phyloP scores from a whole-genome alignment of 305 asterid genomes.

The Ajuga reptans region DNA sequence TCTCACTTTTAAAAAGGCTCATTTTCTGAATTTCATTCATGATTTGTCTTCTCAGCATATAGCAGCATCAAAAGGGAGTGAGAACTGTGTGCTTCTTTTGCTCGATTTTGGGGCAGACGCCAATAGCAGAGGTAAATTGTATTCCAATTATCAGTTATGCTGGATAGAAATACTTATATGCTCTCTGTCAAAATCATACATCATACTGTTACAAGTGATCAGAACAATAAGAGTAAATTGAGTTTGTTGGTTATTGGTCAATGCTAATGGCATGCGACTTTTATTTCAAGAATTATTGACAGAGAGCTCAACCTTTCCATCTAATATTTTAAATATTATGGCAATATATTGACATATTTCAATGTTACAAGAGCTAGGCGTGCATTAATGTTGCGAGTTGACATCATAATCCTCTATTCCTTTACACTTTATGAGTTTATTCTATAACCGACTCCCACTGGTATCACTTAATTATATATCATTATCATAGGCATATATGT shows the following conservation, averaged over 20 bases:
- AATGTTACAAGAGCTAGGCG: not conserved
- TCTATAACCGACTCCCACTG: conserved; percentile 8
- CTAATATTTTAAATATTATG: not conserved
- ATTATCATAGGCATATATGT: not conserved
- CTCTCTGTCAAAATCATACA: not conserved
- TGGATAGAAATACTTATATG: not conserved
- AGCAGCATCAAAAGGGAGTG: conserved; percentile 72
- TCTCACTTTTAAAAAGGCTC: not conserved
- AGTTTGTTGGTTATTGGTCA: not conserved
- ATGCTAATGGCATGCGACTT: not conserved
- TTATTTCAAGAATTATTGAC: not conserved
- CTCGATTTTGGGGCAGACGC: conserved; percentile 74
- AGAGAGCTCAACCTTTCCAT: too few relatives aligned
- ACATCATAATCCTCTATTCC: conserved; percentile 12
- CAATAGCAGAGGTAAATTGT: conserved; percentile 55
- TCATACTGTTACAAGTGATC: not conserved
- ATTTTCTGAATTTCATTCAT: not conserved
- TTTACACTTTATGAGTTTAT: not conserved
- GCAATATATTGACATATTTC: not conserved
- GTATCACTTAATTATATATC: not conserved
- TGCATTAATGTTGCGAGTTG: conserved; percentile 5
- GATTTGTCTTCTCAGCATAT: conserved; percentile 52
- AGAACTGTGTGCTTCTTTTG: conserved; percentile 62
- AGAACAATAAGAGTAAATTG: not conserved
- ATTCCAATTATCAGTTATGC: not conserved